Evolutionary conservation across 495 filamentous ascomycete genomes (phyloP).

Genomic region (Aspergillus saccharolyticus): DNA sequence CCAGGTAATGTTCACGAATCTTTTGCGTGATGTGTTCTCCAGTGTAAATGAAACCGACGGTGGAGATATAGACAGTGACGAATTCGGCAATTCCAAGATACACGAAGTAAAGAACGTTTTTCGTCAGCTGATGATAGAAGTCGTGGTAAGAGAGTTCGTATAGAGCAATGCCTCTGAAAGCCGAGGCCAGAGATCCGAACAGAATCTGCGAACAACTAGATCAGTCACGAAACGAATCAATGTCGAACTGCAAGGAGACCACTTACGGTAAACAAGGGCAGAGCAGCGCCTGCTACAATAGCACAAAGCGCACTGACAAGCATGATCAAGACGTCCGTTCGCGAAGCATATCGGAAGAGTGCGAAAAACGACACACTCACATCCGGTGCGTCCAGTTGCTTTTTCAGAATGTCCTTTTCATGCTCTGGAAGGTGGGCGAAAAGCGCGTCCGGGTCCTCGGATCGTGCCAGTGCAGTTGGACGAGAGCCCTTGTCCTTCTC

Average conservation of each 20-base stretch:
- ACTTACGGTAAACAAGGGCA: constrained; percentile 81
- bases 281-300: constrained; percentile 71
- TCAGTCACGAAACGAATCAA: constrained; percentile 10
- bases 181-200: constrained; percentile 70
- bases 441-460: constrained; percentile 29
- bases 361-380: constrained; percentile 60
- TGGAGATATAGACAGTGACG: constrained; percentile 71
- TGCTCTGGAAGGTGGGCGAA: constrained; percentile 38
- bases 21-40: constrained; percentile 84
- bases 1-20: constrained; percentile 78
- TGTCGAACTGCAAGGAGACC: not conserved
- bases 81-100: constrained; percentile 89
- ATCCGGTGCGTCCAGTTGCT: constrained; percentile 64
- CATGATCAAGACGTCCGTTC: constrained; percentile 69
- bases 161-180: constrained; percentile 61
- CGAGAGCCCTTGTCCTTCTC: constrained; percentile 20
- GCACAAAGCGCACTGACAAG: constrained; percentile 58
- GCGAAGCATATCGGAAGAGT: constrained; percentile 77
- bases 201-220: constrained; percentile 39
- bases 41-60: constrained; percentile 87
- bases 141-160: constrained; percentile 39
- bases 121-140: constrained; percentile 57
- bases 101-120: constrained; percentile 79
- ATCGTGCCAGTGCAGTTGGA: constrained; percentile 8
- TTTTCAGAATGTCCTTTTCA: constrained; percentile 62